Percentiles rank a stretch among this genome's conserved stretches.
phyloP scores from a whole-genome alignment of 768 basidiomycete species.

The Boletus fagicola region DNA sequence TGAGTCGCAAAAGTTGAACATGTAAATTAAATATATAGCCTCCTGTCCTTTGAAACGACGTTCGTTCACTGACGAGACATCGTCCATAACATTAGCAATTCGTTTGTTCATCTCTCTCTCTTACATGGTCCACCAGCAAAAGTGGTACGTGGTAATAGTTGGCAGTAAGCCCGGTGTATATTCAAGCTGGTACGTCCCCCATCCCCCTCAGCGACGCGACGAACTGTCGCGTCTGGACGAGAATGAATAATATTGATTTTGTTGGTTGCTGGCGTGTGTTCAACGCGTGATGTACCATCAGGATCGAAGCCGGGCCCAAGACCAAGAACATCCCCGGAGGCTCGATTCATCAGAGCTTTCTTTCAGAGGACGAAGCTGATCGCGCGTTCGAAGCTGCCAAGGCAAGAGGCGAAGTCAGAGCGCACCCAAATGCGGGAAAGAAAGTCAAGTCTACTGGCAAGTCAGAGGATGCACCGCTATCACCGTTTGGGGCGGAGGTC shows the following conservation, averaged over 20 bases:
- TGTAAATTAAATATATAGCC: constrained; percentile 16
- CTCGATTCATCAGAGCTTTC: constrained; percentile 43
- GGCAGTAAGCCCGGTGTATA: constrained; percentile 33
- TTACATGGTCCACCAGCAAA: constrained; percentile 20
- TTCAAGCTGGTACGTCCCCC: constrained; percentile 23
- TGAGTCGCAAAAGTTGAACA: constrained; percentile 20
- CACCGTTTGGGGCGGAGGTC: constrained; percentile 17
- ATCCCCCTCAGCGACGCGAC: constrained; percentile 4
- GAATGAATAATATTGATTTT: constrained; percentile 30
- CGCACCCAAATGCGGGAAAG: constrained; percentile 5
- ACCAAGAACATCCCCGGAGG: constrained; percentile 44
- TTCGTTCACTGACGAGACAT: constrained; percentile 1
- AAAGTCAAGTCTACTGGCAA: background rate
- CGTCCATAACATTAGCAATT: background rate
- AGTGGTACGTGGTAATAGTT: constrained; percentile 30
- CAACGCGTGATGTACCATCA: constrained; percentile 23
- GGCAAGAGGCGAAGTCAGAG: constrained; percentile 30
- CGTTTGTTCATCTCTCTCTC: background rate
- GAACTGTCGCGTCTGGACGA: constrained; percentile 5
- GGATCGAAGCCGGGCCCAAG: constrained; percentile 46
- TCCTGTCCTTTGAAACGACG: constrained; percentile 22
- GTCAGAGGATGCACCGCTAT: constrained; percentile 9
- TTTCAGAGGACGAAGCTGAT: constrained; percentile 41
- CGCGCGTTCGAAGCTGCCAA: constrained; percentile 30
- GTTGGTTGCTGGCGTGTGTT: constrained; percentile 7